Percentiles rank a stretch among this genome's conserved stretches.
These are phyloP conservation scores for Gossypium thurberi DNA, from an alignment of 345 rosid genomes.

Conservation along the genomic window DNA sequence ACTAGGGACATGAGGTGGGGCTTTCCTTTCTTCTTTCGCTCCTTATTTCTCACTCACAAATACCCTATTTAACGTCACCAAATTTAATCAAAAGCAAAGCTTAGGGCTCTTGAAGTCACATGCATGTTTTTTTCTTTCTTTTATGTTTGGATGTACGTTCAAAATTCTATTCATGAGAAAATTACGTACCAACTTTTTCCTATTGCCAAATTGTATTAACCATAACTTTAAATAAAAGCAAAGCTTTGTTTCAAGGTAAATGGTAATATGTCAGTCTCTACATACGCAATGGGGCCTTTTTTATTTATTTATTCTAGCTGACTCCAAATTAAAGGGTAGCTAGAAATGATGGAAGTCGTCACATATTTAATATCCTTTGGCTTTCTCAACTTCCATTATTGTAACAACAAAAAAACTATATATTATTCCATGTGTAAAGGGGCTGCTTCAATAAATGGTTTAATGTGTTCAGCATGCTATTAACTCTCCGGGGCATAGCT, in stretches of 20 bases:
- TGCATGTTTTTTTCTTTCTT: not conserved
- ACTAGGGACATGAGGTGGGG: not conserved
- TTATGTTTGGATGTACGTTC: not conserved
- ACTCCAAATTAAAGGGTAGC: not conserved
- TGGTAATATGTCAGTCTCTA: conserved; percentile 8
- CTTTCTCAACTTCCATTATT: not conserved
- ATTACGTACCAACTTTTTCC: not conserved
- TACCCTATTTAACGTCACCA: not conserved
- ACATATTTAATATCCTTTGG: not conserved
- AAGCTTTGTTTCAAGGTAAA: not conserved
- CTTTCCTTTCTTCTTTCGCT: not conserved
- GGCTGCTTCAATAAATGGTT: not conserved
- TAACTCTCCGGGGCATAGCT: too few species aligned
- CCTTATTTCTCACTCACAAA: not conserved
- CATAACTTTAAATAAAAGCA: not conserved
- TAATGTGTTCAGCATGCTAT: too few species aligned
- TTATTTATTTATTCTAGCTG: not conserved
- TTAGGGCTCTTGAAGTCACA: not conserved
- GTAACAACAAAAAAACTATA: not conserved
- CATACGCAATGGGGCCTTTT: not conserved
- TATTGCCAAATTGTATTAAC: not conserved
- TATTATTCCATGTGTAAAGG: not conserved
- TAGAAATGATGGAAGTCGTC: not conserved
- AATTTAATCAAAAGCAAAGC: not conserved
- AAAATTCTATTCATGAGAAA: not conserved